Base-by-base conservation (phyloP, 73 alveolate genomes). In the Paramecium primaurelia region DNA sequence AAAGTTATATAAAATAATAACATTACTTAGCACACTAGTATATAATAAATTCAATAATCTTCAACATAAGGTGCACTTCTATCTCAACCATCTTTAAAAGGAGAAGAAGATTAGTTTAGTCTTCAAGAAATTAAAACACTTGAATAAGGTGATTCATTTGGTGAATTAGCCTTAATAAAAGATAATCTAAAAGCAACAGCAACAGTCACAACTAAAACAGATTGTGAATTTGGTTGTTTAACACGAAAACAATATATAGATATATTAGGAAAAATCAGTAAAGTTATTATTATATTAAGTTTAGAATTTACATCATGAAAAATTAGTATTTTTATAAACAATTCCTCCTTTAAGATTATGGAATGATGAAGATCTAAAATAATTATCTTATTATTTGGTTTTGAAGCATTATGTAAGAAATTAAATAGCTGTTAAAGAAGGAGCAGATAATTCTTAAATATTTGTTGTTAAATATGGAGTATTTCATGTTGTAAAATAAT, bases 121-220 rank as follows among this genome's bases (percentile, higher is more conserved):
- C 47, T 80, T n/a, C 34, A 80, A 80, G 91, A 80, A 28, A 80
- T 80, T 20, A 80, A 80, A 80, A 26, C 58, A 22, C 73, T 80
- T 18, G 91, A 47, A 45, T 49, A 80, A 47, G 91, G 91, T 22
- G 91, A 80, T 10, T 80, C 91, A 18, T 80, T 80, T 80, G 91
- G 91, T n/a, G 91, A 80, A 47, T 80, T 80, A 26, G 71, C 91
- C 8, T 47, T 80, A 47, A 32, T 80, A 44, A 80, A 80, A 80
- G 91, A 80, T 45, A 80, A 80, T 80, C 47, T 34, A n/a, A 80
- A 47, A 47, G 91, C 91, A 4, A 80, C 91, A 45, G 91, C 91
- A 26, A 80, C 91, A 12, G 75, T 80, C 3, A 80, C 58, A 14
- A 80, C 91, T 25, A 80, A 80, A 45, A 18, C 91, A 26, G 91